A percentile compares a stretch with the other conserved stretches of the same genome.
These are phyloP conservation scores for Mucor sp. DNA, from an alignment of 371 early-diverging fungal species.

Conservation along the genomic window DNA sequence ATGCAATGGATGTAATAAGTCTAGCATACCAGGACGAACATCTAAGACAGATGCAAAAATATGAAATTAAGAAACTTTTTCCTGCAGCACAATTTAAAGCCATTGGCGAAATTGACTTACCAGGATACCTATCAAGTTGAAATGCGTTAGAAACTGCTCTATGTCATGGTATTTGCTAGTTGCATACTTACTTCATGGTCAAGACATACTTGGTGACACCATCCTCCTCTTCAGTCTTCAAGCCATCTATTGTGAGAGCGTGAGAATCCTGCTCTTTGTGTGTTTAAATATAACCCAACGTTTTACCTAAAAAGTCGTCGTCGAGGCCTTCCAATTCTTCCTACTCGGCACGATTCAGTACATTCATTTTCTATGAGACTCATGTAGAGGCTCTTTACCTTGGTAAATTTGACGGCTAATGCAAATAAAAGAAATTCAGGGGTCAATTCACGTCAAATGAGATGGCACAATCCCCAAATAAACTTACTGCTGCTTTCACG, in stretches of 20 bases:
- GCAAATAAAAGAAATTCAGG: not conserved
- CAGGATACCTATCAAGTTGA: constrained; percentile 36
- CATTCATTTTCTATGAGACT: not conserved
- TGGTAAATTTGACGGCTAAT: constrained; percentile 47
- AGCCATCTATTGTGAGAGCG: constrained; percentile 26
- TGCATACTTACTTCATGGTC: constrained; percentile 70
- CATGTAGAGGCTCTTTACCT: constrained; percentile 22
- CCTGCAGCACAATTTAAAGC: not conserved
- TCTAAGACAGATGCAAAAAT: constrained; percentile 19
- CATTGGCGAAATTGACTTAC: constrained; percentile 10
- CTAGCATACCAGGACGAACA: constrained; percentile 45
- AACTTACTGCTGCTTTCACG: constrained; percentile 58
- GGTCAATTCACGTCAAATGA: not conserved
- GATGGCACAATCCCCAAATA: not conserved
- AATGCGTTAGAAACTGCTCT: not conserved
- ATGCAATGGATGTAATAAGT: not conserved
- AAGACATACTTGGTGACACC: constrained; percentile 67
- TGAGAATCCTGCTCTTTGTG: not conserved
- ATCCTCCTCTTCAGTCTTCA: constrained; percentile 58
- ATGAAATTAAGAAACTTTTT: not conserved
- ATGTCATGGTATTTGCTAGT: not conserved
- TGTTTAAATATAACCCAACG: not conserved
- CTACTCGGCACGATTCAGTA: constrained; percentile 20
- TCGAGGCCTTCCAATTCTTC: constrained; percentile 80
- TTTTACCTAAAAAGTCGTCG: constrained; percentile 64